Evolutionary conservation across 2,329 filamentous ascomycete genomes (phyloP), one percentile per base, ranked within the genome.

Genomic region (Alternaria metachromatica): DNA sequence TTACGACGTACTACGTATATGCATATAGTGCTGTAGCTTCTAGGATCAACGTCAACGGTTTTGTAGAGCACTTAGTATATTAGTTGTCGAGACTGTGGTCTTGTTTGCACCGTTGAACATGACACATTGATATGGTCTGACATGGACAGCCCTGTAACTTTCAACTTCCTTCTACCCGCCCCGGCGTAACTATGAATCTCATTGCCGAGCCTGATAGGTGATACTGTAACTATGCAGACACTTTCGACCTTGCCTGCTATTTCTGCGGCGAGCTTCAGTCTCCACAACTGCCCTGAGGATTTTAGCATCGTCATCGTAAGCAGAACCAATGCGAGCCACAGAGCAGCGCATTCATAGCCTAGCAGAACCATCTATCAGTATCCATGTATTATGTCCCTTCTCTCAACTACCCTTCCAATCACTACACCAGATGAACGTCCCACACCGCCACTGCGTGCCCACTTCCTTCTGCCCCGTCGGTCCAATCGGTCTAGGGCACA

Each of bases 381-480:
- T 37, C 28, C 49, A 37, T 33, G 8, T 33, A 37, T 15, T 28
- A 51, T 51, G 5, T 15, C 21, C 28, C 18, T 21, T 33, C 28
- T 33, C 28, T 51, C 28, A 51, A 30, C 49, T 69, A 26, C 68
- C 60, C 75, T 86, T 88, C 88, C 86, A 89, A 74, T 90, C 88
- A 71, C 85, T 89, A 48, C 83, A 85, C 88, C 88, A 90, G 48
- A 89, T 93, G 72, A 97, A 97, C 0, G 93, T 97, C 3, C 87
- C 84, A 79, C 95, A 98, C 46, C 93, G 88, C 93, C 94, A 97
- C 76, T 96, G 86, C 0, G 93, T 94, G 3, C 90, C 91, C 63
- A 85, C 91, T 80, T 97, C 94, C 77, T 96, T 96, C 70, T 91
- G 88, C 0, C 94, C 96, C 23, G 90, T 92, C 1, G 94, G 94